Evolutionary conservation across 2,329 filamentous ascomycete genomes (phyloP).

Genomic region (Phaeoacremonium minimum): DNA sequence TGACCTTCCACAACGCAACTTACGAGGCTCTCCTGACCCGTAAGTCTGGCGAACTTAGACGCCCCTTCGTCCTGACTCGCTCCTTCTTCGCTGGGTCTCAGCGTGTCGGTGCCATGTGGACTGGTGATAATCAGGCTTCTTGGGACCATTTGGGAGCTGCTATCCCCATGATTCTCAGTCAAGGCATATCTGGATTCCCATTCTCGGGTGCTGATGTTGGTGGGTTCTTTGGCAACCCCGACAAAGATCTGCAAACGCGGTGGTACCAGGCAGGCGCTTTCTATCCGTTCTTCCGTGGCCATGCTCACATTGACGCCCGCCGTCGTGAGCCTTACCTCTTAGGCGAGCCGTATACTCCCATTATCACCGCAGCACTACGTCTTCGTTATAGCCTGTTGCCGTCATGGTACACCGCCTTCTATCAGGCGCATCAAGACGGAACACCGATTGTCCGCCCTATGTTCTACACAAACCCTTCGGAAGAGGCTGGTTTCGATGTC

Average conservation of each 20-base stretch:
- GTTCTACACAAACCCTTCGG: conserved; percentile 84
- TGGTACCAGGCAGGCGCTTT: conserved; percentile 98
- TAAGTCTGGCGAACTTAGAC: conserved; percentile 77
- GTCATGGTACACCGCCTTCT: conserved; percentile 96
- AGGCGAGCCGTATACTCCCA: conserved; percentile 77
- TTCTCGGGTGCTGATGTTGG: conserved; percentile 95
- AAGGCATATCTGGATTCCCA: conserved; percentile 88
- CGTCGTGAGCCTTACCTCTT: conserved; percentile 89
- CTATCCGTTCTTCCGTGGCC: conserved; percentile 96
- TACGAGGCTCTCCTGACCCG: conserved; percentile 79
- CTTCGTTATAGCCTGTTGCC: conserved; percentile 87
- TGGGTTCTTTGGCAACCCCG: conserved; percentile 96
- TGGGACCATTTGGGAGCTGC: conserved; percentile 90
- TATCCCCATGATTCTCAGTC: conserved; percentile 88
- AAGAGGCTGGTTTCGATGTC: conserved; percentile 81
- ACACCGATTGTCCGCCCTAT: conserved; percentile 87
- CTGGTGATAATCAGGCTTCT: conserved; percentile 90
- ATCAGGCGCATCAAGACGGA: conserved; percentile 76
- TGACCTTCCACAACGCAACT: conserved; percentile 94
- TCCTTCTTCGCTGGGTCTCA: conserved; percentile 91
- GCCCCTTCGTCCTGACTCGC: conserved; percentile 89
- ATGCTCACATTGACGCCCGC: conserved; percentile 94
- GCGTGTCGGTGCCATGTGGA: conserved; percentile 94
- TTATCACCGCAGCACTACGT: conserved; percentile 83
- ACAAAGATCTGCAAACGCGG: conserved; percentile 82